phyloP scores from a whole-genome alignment of 1,139 yeast species.

The Schizosaccharomyces versatilis region DNA sequence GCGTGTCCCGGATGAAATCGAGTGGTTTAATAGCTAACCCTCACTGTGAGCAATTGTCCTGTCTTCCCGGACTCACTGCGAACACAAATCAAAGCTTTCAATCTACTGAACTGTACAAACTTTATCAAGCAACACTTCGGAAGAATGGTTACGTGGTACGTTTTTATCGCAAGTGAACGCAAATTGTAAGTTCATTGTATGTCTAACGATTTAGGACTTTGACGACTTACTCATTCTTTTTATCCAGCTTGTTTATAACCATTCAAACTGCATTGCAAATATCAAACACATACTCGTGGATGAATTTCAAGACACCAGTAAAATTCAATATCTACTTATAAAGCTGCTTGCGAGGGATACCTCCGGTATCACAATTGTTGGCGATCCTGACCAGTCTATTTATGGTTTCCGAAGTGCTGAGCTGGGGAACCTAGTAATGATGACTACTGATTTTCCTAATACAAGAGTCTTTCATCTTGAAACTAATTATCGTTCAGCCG shows the following conservation, averaged over 20 bases:
- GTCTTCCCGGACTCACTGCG: neutral
- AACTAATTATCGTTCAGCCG: conserved; percentile 65
- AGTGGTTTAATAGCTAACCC: neutral
- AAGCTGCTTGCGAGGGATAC: conserved; percentile 30
- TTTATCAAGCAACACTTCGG: neutral
- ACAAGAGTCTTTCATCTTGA: conserved; percentile 27
- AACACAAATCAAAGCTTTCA: neutral
- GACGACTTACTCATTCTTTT: conserved; percentile 58
- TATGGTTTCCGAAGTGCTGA: conserved; percentile 74
- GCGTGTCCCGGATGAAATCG: neutral
- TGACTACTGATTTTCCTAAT: conserved; percentile 29
- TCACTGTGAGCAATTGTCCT: neutral
- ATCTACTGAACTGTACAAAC: neutral
- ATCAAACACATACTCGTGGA: conserved; percentile 64
- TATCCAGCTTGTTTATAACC: conserved; percentile 26
- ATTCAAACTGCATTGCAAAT: conserved; percentile 28
- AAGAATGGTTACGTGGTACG: neutral
- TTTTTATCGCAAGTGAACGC: neutral
- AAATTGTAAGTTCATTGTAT: neutral
- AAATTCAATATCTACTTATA: conserved; percentile 49
- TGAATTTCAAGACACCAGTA: conserved; percentile 84
- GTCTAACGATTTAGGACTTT: conserved; percentile 32
- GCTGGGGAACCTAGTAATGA: conserved; percentile 37
- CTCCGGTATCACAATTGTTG: conserved; percentile 57
- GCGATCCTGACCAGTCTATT: conserved; percentile 91